Conservation (phyloP, 768 basidiomycete species). For the Tephrocybe sp. region DNA sequence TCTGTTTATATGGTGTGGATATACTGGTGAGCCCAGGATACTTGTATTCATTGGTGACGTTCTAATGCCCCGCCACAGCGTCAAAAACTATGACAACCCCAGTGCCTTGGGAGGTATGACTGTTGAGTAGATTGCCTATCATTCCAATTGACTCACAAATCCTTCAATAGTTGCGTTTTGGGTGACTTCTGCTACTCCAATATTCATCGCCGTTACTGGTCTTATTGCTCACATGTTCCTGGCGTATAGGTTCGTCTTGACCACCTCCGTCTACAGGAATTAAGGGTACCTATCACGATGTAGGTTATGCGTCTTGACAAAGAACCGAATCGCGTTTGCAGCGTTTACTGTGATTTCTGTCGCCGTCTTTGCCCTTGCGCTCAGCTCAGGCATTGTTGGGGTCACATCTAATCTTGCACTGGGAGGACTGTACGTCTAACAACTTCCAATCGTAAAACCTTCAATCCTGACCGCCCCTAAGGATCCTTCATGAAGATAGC, state of each 20-base stretch:
- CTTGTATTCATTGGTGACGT: not conserved
- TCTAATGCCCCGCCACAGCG: constrained; percentile 8
- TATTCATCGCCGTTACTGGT: constrained; percentile 33
- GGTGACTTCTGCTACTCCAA: constrained; percentile 34
- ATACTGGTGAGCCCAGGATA: constrained; percentile 19
- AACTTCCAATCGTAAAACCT: not conserved
- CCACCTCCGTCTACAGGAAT: too few relatives aligned
- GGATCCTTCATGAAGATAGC: not conserved
- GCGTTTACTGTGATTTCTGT: constrained; percentile 2
- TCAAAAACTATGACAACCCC: constrained; percentile 18
- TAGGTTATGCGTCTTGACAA: constrained; percentile 15
- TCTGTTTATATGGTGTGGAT: constrained; percentile 26
- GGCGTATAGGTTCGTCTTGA: constrained; percentile 23
- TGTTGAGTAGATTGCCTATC: too few relatives aligned
- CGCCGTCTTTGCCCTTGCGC: constrained; percentile 14
- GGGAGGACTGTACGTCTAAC: constrained; percentile 15
- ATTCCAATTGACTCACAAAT: too few relatives aligned
- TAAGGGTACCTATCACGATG: too few relatives aligned
- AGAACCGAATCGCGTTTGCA: constrained; percentile 3
- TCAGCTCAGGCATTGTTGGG: constrained; percentile 13
- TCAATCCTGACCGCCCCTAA: not conserved
- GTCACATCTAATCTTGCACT: constrained; percentile 13
- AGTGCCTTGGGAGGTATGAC: constrained; percentile 10
- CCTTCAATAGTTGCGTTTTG: constrained; percentile 26
- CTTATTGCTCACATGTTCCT: constrained; percentile 36